Evolutionary conservation across 495 filamentous ascomycete genomes (phyloP), one percentile per base, ranked within the genome.

Genomic region (Aspergillus affinis): DNA sequence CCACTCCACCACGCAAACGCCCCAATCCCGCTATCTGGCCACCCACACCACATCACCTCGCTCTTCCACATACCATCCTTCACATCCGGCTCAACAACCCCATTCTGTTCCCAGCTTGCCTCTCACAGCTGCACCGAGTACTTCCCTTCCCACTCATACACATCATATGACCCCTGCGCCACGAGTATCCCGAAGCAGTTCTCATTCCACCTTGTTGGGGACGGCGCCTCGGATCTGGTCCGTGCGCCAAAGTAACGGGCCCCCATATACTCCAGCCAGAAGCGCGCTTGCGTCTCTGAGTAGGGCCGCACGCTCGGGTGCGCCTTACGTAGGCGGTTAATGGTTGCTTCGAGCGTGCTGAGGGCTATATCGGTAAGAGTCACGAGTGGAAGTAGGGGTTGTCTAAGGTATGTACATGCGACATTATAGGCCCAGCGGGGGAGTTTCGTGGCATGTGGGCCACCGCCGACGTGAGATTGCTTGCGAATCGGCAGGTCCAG

Each of bases 201-300:
- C 26, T 19, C 20, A 7, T 56, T 32, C 60, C 63, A 65, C 44
- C 20, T 21, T 54, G 23, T 41, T 41, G 36, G 36, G 36, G 1
- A 41, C 36, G 36, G 36, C 36, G 13, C 36, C 36, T 41, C 36
- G 59, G 59, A 23, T 56, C 23, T 54, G 46, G 49, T 47, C 17
- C 49, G 49, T 54, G 51, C 36, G 8, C 36, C 21, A 61, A 21
- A 27, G 32, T 21, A 52, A 17, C 48, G 23, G 53, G 8, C 15
- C 59, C 4, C 20, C 54, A 62, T 54, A 29, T 63, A 55, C 50
- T 68, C 59, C 20, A 68, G 65, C 65, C 62, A 68, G 46, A 65
- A 68, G 65, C 62, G 62, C 57, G 65, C 65, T 21, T 65, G 62
- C 19, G 65, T 51, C 54, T 68, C 65, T 30, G 65, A 68, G 51